A percentile compares a stretch with the other conserved stretches of the same genome.
These are phyloP conservation scores for Schoenoplectus tabernaemontani DNA, from an alignment of 202 grass and related monocot genomes.

Conservation along the genomic window DNA sequence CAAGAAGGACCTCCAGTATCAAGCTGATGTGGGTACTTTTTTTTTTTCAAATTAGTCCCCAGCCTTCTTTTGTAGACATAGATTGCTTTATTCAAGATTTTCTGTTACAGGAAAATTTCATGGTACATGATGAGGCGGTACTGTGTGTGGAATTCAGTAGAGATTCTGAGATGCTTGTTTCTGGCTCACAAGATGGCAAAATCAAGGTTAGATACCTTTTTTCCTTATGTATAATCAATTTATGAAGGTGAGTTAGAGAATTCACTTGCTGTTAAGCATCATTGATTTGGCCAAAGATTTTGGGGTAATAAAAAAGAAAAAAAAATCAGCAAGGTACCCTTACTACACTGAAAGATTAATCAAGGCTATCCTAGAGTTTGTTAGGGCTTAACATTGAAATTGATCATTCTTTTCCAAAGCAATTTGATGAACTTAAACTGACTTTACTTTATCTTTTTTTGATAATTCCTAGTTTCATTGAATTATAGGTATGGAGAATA, in stretches of 20 bases:
- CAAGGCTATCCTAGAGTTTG: neutral
- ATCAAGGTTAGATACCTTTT: conserved; percentile 63
- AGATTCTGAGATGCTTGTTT: conserved; percentile 96
- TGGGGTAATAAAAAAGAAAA: neutral
- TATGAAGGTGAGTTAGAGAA: neutral
- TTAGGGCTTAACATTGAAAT: neutral
- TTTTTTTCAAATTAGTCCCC: neutral
- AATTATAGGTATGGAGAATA: conserved; percentile 86
- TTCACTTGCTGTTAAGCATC: neutral
- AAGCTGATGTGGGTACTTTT: conserved; percentile 71
- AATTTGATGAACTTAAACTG: neutral
- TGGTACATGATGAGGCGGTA: conserved; percentile 96
- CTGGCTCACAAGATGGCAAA: conserved; percentile 90
- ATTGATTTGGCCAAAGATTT: neutral
- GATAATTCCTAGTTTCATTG: neutral
- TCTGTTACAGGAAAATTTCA: conserved; percentile 78
- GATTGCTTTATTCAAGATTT: conserved; percentile 14
- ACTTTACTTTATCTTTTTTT: neutral
- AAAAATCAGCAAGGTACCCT: neutral
- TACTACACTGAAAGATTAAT: neutral
- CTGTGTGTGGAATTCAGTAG: conserved; percentile 94
- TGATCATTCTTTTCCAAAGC: neutral
- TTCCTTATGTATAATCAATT: neutral
- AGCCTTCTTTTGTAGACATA: conserved; percentile 13
- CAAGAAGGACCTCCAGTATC: conserved; percentile 99